These are phyloP conservation scores for Cyberlindnera subsufficiens DNA, from an alignment of 805 yeast species.

Conservation along the genomic window DNA sequence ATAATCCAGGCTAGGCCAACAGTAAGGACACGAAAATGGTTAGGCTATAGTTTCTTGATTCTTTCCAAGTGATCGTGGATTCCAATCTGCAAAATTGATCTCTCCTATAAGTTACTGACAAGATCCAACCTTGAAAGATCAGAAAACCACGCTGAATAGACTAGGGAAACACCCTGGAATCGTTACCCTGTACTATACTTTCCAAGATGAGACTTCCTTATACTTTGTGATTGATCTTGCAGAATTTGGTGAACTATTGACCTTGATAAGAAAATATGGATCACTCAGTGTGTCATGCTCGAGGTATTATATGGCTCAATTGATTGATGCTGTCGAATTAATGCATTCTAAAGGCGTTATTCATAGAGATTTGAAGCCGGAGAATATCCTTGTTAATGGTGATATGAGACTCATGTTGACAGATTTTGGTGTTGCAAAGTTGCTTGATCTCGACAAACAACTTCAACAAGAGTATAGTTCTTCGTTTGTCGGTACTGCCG, in stretches of 20 bases:
- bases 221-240: slow-evolving; percentile 94
- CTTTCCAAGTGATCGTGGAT: too few species aligned
- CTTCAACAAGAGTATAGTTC: slow-evolving; percentile 22
- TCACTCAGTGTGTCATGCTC: slow-evolving; percentile 70
- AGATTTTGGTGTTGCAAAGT: slow-evolving; percentile 97
- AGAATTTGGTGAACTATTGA: slow-evolving; percentile 87
- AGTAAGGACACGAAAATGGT: too few species aligned
- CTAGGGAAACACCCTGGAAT: slow-evolving; percentile 94
- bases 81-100: too few species aligned
- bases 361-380: slow-evolving; percentile 94
- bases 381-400: slow-evolving; percentile 77
- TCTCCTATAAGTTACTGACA: too few species aligned
- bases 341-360: slow-evolving; percentile 88
- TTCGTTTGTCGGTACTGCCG: slow-evolving; percentile 97
- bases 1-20: too few species aligned
- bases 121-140: too few species aligned
- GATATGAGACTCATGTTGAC: slow-evolving; percentile 89
- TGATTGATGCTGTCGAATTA: slow-evolving; percentile 85
- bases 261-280: slow-evolving; percentile 72
- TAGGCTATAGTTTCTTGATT: too few species aligned
- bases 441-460: slow-evolving; percentile 34
- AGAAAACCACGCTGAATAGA: slow-evolving; percentile 81
- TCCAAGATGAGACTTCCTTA: slow-evolving; percentile 83
- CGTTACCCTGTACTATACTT: slow-evolving; percentile 85
- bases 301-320: slow-evolving; percentile 76